These are phyloP conservation scores for Phoenix roebelenii DNA, from an alignment of 176 grass and related monocot genomes.

Conservation along the genomic window DNA sequence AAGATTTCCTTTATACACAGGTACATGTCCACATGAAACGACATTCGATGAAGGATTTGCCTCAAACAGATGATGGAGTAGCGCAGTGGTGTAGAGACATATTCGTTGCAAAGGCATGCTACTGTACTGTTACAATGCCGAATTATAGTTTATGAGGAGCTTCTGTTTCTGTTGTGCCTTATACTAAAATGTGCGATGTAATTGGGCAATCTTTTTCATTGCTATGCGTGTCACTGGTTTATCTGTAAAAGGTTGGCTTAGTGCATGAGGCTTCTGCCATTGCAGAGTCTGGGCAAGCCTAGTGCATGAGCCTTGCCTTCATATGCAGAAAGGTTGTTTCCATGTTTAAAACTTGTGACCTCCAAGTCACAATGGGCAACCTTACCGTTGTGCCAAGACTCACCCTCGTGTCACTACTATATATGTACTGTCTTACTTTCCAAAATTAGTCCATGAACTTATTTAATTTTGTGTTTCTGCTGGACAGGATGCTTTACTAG, in stretches of 20 bases:
- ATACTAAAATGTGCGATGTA: neutral
- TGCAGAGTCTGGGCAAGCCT: no score
- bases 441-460: no score
- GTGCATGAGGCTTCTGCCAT: no score
- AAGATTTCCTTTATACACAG: conserved; percentile 19
- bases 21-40: conserved; percentile 92
- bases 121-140: neutral
- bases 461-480: neutral
- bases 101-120: conserved; percentile 70
- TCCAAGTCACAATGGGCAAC: no score
- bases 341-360: no score
- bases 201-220: neutral
- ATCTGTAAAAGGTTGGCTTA: neutral
- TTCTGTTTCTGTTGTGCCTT: neutral
- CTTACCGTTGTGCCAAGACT: no score
- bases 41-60: conserved; percentile 68
- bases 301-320: no score
- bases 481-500: conserved; percentile 65
- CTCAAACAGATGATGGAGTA: conserved; percentile 66
- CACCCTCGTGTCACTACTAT: neutral
- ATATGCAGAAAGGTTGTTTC: no score
- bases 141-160: neutral
- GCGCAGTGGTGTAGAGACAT: conserved; percentile 85
- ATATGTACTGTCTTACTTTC: neutral
- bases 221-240: neutral